These are phyloP conservation scores for Phytophthora kernoviae DNA, from an alignment of 352 stramenopile genomes.

Conservation along the genomic window DNA sequence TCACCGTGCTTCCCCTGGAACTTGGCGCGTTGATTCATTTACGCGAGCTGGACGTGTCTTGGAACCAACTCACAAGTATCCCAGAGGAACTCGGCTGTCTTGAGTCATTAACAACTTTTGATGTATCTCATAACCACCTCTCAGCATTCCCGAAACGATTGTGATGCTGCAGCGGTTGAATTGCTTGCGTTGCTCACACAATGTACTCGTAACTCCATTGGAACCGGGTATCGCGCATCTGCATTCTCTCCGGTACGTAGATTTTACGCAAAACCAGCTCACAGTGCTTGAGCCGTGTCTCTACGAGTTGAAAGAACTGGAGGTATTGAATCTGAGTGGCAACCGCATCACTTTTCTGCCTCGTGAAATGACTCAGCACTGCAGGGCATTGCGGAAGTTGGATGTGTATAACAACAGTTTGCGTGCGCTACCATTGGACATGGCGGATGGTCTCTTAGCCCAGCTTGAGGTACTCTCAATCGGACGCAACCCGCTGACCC, in stretches of 20 bases:
- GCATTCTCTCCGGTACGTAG: conserved; percentile 50
- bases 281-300: conserved; percentile 52
- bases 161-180: conserved; percentile 49
- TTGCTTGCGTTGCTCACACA: conserved; percentile 55
- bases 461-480: conserved; percentile 65
- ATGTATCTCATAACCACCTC: conserved; percentile 66
- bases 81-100: conserved; percentile 71
- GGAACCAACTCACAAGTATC: conserved; percentile 58
- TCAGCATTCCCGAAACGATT: conserved; percentile 45
- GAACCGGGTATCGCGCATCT: conserved; percentile 35
- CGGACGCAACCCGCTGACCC: conserved; percentile 56
- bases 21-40: conserved; percentile 57
- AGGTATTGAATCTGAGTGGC: conserved; percentile 57
- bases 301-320: conserved; percentile 46
- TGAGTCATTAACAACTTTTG: conserved; percentile 35
- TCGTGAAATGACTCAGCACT: conserved; percentile 40
- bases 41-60: conserved; percentile 54
- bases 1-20: conserved; percentile 53
- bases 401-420: conserved; percentile 72
- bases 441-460: conserved; percentile 45
- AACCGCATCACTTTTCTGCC: conserved; percentile 60
- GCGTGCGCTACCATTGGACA: conserved; percentile 55
- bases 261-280: conserved; percentile 62
- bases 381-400: conserved; percentile 46
- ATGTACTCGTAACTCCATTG: conserved; percentile 47